Percentiles rank a stretch among this genome's conserved stretches.
Evolutionary conservation across 495 filamentous ascomycete species (phyloP).

Genomic region (Trichocladium antarcticum): DNA sequence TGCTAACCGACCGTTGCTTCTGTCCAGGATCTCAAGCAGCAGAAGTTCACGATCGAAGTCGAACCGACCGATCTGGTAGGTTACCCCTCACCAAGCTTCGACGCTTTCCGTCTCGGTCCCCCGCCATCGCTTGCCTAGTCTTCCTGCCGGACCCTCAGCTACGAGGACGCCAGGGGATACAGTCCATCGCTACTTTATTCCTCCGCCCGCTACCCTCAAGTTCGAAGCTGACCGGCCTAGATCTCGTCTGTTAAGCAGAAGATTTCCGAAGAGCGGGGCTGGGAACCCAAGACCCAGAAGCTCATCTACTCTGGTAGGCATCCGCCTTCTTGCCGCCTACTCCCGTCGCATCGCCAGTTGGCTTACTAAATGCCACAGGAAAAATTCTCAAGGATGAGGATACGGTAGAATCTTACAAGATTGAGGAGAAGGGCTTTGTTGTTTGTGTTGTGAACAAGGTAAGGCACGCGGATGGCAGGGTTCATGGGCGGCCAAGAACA

Average conservation of each 20-base stretch:
- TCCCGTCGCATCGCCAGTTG: not conserved
- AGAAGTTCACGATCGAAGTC: constrained; percentile 90
- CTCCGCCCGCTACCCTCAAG: not conserved
- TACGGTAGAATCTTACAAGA: constrained; percentile 88
- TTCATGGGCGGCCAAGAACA: not conserved
- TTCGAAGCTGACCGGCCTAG: constrained; percentile 36
- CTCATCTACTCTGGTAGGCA: constrained; percentile 90
- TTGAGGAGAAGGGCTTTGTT: constrained; percentile 98
- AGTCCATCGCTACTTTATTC: not conserved
- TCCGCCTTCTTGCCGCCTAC: not conserved
- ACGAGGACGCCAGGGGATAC: not conserved
- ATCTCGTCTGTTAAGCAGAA: constrained; percentile 82
- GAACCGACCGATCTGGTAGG: constrained; percentile 88
- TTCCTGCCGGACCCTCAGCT: not conserved
- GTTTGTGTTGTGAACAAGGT: constrained; percentile 97
- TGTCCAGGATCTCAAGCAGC: constrained; percentile 83
- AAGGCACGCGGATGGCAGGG: constrained; percentile 16
- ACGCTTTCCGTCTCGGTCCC: constrained; percentile 10
- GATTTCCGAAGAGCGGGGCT: constrained; percentile 79
- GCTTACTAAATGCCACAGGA: constrained; percentile 40
- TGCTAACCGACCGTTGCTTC: constrained; percentile 23
- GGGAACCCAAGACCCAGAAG: constrained; percentile 78
- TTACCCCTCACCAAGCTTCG: constrained; percentile 22
- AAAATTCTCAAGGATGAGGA: constrained; percentile 97
- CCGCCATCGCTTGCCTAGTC: constrained; percentile 4